Conservation (phyloP, 768 basidiomycete genomes). For the Pulveroboletus ravenelii region DNA sequence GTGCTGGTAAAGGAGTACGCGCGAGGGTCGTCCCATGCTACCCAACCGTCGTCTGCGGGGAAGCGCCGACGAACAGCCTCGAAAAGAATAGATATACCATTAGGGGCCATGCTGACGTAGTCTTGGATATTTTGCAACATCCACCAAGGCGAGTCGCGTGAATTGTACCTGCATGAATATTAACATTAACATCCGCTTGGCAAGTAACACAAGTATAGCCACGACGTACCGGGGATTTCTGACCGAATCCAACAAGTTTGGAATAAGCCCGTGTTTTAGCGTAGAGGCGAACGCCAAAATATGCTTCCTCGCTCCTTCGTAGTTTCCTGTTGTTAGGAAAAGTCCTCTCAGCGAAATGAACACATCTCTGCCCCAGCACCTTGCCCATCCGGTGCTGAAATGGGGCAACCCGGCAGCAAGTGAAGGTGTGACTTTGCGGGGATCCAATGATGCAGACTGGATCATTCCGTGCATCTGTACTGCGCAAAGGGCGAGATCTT, state of each 20-base stretch:
- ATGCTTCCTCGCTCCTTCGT: conserved; percentile 78
- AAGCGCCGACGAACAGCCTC: conserved; percentile 90
- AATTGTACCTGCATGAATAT: conserved; percentile 66
- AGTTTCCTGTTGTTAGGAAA: conserved; percentile 91
- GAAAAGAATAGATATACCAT: conserved; percentile 73
- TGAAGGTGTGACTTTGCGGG: conserved; percentile 63
- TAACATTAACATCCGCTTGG: background rate
- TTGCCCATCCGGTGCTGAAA: conserved; percentile 89
- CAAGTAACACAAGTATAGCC: background rate
- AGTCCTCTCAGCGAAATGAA: conserved; percentile 93
- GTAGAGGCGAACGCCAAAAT: conserved; percentile 92
- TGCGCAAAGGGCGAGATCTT: conserved; percentile 79
- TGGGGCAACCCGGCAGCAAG: conserved; percentile 95
- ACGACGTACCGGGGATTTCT: conserved; percentile 67
- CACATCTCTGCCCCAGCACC: conserved; percentile 94
- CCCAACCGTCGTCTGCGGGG: conserved; percentile 91
- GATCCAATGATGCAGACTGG: conserved; percentile 84
- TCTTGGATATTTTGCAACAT: conserved; percentile 99
- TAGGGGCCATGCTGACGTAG: conserved; percentile 78
- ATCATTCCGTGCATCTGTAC: conserved; percentile 91
- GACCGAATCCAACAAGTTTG: conserved; percentile 89
- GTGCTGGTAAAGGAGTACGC: conserved; percentile 82
- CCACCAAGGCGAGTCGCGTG: conserved; percentile 98
- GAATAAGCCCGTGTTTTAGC: conserved; percentile 92
- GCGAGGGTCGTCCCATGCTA: conserved; percentile 78